These are phyloP conservation scores for Penicillium coprophilum DNA, from an alignment of 495 filamentous ascomycete genomes.

Conservation along the genomic window DNA sequence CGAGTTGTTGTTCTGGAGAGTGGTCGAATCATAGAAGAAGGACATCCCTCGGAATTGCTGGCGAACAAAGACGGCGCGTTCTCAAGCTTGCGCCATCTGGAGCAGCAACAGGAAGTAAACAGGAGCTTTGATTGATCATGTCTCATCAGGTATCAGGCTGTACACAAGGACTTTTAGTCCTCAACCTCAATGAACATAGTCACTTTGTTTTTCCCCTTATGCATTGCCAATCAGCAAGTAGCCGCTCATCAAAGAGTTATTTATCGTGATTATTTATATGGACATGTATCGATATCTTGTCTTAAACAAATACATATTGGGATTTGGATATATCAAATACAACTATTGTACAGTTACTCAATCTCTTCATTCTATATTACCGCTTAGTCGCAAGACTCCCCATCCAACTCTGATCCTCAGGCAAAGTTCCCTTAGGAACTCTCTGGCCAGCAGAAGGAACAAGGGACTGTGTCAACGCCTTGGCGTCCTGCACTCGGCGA, in stretches of 20 bases:
- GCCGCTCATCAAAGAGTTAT: not conserved
- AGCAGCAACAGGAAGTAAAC: not conserved
- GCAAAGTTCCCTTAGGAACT: constrained; percentile 24
- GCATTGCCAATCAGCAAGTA: not conserved
- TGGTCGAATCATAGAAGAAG: constrained; percentile 64
- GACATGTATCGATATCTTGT: not conserved
- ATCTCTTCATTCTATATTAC: not conserved
- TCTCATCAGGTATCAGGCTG: too few species aligned
- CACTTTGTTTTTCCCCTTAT: not conserved
- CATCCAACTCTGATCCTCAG: constrained; percentile 41
- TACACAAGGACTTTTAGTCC: not conserved
- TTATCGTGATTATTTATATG: not conserved
- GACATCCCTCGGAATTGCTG: constrained; percentile 4
- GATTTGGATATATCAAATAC: not conserved
- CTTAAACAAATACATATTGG: not conserved
- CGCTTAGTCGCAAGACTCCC: constrained; percentile 36
- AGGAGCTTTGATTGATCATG: not conserved
- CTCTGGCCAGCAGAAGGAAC: constrained; percentile 20
- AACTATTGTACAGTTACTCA: constrained; percentile 5
- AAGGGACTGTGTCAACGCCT: constrained; percentile 28
- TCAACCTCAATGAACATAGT: not conserved
- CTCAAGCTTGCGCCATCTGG: not conserved
- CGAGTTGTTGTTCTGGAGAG: constrained; percentile 82
- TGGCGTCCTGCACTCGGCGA: constrained; percentile 53
- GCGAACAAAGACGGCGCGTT: not conserved